Evolutionary conservation across 2,329 filamentous ascomycete genomes (phyloP), one percentile per base, ranked within the genome.

Genomic region (Ophiostoma populinum): DNA sequence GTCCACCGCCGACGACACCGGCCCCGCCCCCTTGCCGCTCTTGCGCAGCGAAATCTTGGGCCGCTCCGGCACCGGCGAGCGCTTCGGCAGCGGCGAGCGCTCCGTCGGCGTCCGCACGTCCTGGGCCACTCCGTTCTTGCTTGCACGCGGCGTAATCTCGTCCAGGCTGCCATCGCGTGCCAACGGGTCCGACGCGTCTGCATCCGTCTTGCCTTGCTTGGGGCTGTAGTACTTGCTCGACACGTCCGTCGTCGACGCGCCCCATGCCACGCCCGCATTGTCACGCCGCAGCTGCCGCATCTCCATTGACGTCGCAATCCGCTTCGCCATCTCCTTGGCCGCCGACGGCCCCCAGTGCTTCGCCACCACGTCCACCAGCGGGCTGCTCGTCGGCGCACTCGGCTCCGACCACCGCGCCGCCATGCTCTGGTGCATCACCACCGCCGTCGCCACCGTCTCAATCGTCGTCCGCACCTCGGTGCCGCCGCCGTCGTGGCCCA

Each of bases 351-450:
- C 64, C 67, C 57, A 70, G 44, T 68, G 58, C 15, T 56, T 54
- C 30, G 59, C 53, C 16, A 68, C 55, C 27, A 67, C 55, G 7
- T 54, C 50, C 16, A 61, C 52, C 2, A 71, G 41, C 5, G 57
- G 53, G 27, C 56, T 58, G 1, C 53, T 45, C 1, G 48, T 41
- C 3, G 53, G 52, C 4, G 46, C 46, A 2, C 53, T 54, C 9
- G 52, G 55, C 3, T 63, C 61, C 5, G 63, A 68, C 68, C 67
- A 73, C 16, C 55, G 51, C 0, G 69, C 72, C 7, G 52, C 41
- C 1, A 55, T 46, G 42, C 64, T 62, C 37, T 63, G 58, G 24
- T 62, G 53, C 36, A 59, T 62, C 30, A 75, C 57, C 10, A 56
- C 52, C 1, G 67, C 69, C 3, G 55, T 63, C 5, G 56, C 63